Conservation (phyloP, 805 yeast species). For the Cyberlindnera nakhonratchasimensis region DNA sequence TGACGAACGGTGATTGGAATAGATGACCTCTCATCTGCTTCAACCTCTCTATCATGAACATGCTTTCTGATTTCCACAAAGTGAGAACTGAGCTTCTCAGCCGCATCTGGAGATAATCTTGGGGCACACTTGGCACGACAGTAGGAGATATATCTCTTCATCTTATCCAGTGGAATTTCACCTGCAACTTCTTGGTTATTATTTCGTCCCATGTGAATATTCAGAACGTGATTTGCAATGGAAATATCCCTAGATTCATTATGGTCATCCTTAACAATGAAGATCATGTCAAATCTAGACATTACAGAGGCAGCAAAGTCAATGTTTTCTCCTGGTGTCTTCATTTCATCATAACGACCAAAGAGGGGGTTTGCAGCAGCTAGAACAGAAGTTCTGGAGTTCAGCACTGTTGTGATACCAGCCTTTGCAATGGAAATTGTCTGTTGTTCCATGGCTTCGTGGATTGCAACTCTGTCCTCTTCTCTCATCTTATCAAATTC, state of each 20-base stretch:
- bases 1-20: slow-evolving; percentile 98
- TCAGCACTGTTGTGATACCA: slow-evolving; percentile 94
- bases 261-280: slow-evolving; percentile 94
- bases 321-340: slow-evolving; percentile 95
- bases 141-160: slow-evolving; percentile 90
- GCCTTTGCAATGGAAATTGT: slow-evolving; percentile 98
- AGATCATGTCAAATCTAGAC: slow-evolving; percentile 98
- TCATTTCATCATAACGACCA: slow-evolving; percentile 94
- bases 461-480: slow-evolving; percentile 97
- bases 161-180: slow-evolving; percentile 83
- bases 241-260: slow-evolving; percentile 79
- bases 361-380: slow-evolving; percentile 98
- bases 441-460: slow-evolving; percentile 99
- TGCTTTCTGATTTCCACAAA: slow-evolving; percentile 87
- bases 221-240: slow-evolving; percentile 93
- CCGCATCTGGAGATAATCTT: slow-evolving; percentile 79
- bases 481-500: slow-evolving; percentile 99
- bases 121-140: slow-evolving; percentile 93
- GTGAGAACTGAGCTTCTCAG: slow-evolving; percentile 86
- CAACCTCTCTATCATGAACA: slow-evolving; percentile 75
- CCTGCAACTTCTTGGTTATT: slow-evolving; percentile 53
- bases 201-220: slow-evolving; percentile 83
- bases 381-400: slow-evolving; percentile 92
- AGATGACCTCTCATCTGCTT: slow-evolving; percentile 83
- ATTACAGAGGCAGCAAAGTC: slow-evolving; percentile 96